Conservation (phyloP, 1,284 basidiomycete genomes). For the Pseudozyma flocculosa region DNA sequence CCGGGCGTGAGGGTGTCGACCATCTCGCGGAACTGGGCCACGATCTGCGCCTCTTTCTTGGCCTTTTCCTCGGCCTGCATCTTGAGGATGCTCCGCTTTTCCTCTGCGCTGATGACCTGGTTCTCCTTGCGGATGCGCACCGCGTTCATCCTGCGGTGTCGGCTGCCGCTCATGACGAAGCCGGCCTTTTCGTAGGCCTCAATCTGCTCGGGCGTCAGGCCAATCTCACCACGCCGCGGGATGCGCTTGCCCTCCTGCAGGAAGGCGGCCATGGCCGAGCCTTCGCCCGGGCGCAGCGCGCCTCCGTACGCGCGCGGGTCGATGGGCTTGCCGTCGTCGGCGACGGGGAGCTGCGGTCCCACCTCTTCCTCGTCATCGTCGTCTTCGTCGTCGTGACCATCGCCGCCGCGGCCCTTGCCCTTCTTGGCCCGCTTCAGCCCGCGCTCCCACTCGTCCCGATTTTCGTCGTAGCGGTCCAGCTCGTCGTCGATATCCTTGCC, state of each 20-base stretch:
- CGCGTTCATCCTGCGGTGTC: constrained; percentile 81
- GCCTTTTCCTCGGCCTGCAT: constrained; percentile 88
- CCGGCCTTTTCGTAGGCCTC: constrained; percentile 81
- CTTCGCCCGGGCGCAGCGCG: constrained; percentile 87
- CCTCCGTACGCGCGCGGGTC: constrained; percentile 65
- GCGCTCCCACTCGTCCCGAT: constrained; percentile 1
- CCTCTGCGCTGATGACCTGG: constrained; percentile 91
- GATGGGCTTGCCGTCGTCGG: constrained; percentile 18
- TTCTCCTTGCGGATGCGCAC: constrained; percentile 98
- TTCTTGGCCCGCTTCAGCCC: neutral
- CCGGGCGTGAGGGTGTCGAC: constrained; percentile 26
- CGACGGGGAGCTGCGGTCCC: constrained; percentile 19
- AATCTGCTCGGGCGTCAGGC: constrained; percentile 81
- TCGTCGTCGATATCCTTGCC: neutral
- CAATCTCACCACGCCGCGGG: constrained; percentile 97
- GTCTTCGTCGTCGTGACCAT: neutral
- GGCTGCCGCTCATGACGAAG: constrained; percentile 96
- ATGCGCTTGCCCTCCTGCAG: constrained; percentile 87
- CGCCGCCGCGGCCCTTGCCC: neutral
- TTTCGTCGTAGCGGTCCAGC: neutral
- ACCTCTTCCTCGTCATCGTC: constrained; percentile 6
- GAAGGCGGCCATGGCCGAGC: constrained; percentile 93
- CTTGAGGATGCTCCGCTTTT: constrained; percentile 90
- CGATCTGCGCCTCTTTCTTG: constrained; percentile 72
- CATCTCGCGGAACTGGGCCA: constrained; percentile 56